Conservation (phyloP, 1,139 yeast genomes). For the Geotrichum bryndzae region DNA sequence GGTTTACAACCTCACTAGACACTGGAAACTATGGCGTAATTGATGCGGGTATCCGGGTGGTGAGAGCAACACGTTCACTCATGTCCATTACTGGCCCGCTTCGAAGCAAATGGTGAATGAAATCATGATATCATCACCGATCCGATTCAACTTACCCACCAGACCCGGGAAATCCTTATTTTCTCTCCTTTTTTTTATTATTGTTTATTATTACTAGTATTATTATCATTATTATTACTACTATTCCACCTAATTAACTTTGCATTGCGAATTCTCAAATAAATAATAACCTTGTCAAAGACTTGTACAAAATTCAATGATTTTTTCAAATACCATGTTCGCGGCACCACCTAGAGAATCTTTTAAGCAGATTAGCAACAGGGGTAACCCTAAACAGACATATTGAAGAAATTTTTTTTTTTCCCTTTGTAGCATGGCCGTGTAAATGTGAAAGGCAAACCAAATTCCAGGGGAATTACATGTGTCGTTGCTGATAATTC, state of each 20-base stretch:
- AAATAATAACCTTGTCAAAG: too few relatives aligned
- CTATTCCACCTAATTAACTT: too few relatives aligned
- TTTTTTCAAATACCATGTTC: too few relatives aligned
- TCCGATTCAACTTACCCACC: neutral
- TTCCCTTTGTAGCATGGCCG: neutral
- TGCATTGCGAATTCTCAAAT: too few relatives aligned
- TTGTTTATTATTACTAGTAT: neutral
- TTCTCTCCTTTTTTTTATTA: neutral
- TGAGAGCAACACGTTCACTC: slow-evolving; percentile 27
- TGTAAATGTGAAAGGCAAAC: neutral
- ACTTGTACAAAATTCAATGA: too few relatives aligned
- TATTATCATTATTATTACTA: too few relatives aligned
- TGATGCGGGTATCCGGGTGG: slow-evolving; percentile 24
- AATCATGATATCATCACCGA: neutral
- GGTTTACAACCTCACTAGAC: slow-evolving; percentile 17
- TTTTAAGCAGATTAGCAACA: too few relatives aligned
- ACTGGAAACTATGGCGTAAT: slow-evolving; percentile 18
- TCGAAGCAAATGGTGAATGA: slow-evolving; percentile 20
- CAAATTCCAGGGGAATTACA: neutral
- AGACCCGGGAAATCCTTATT: neutral
- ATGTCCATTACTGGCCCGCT: slow-evolving; percentile 23
- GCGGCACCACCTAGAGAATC: too few relatives aligned
- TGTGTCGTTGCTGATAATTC: neutral
- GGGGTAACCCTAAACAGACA: too few relatives aligned
- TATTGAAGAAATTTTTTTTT: neutral